These are phyloP conservation scores for Exserohilum turcica DNA, from an alignment of 2,329 filamentous ascomycete species.

Conservation along the genomic window DNA sequence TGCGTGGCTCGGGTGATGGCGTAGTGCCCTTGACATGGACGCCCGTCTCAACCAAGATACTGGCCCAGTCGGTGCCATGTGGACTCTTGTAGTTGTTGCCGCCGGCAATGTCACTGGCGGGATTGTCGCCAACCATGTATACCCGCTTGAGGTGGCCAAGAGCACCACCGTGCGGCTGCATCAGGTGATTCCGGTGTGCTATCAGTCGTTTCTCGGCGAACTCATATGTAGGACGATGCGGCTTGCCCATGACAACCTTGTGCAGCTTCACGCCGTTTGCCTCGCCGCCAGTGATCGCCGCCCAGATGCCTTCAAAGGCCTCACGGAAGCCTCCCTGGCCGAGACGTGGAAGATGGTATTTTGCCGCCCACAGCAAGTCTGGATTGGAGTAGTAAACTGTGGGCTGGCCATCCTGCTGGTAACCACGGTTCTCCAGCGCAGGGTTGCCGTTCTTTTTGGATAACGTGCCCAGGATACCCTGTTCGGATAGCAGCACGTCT, in stretches of 20 bases:
- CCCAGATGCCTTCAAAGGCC: conserved; percentile 80
- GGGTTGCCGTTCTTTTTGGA: conserved; percentile 71
- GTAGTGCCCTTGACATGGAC: conserved; percentile 66
- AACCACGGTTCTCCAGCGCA: conserved; percentile 73
- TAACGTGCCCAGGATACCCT: conserved; percentile 81
- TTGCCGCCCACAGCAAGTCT: conserved; percentile 86
- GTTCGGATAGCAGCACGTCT: conserved; percentile 78
- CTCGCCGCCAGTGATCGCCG: conserved; percentile 66
- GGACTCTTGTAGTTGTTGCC: conserved; percentile 76
- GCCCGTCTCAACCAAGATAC: conserved; percentile 78
- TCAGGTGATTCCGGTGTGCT: conserved; percentile 60
- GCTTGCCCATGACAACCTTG: conserved; percentile 81
- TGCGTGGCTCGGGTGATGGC: conserved; percentile 66
- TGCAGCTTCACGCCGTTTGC: conserved; percentile 60
- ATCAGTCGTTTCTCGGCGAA: conserved; percentile 80
- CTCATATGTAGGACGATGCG: conserved; percentile 74
- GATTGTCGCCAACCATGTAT: conserved; percentile 83
- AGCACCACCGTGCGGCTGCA: conserved; percentile 39
- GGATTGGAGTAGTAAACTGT: conserved; percentile 86
- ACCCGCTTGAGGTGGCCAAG: conserved; percentile 67
- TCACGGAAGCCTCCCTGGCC: conserved; percentile 91
- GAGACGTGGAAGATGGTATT: conserved; percentile 81
- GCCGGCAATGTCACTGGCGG: conserved; percentile 86
- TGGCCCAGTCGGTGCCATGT: conserved; percentile 74
- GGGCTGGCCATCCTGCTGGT: conserved; percentile 81